Percentiles rank a stretch among this genome's conserved stretches.
Conservation (phyloP, 257 asterid species). For the Gentiana dahurica region DNA sequence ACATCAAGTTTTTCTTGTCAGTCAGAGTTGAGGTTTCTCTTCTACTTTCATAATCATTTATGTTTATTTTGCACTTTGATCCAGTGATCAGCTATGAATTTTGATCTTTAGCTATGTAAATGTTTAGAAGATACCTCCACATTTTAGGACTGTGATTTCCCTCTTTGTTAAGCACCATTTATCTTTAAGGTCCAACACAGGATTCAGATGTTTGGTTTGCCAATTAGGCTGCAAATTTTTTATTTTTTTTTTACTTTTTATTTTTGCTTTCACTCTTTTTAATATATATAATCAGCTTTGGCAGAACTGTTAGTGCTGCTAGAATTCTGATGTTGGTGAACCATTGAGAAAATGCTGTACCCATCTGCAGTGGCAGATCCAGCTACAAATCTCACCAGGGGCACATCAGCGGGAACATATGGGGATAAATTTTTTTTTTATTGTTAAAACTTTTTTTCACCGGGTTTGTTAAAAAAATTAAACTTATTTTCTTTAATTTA, state of each 20-base stretch:
- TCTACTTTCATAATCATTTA: conserved; percentile 1
- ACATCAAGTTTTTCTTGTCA: conserved; percentile 1
- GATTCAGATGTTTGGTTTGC: background rate
- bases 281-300: background rate
- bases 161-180: too few species aligned
- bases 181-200: too few species aligned
- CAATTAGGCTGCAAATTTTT: background rate
- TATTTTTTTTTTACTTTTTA: too few species aligned
- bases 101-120: conserved; percentile 2
- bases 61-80: conserved; percentile 4
- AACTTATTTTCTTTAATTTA: too few species aligned
- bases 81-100: background rate
- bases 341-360: too few species aligned
- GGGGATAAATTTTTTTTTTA: too few species aligned
- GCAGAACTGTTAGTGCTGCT: background rate
- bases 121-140: background rate
- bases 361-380: too few species aligned
- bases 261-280: background rate
- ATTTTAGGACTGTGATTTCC: too few species aligned
- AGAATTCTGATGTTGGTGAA: background rate
- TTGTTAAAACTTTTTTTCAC: too few species aligned
- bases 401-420: too few species aligned
- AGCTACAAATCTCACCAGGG: too few species aligned
- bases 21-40: conserved; percentile 15
- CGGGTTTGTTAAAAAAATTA: too few species aligned